These are phyloP conservation scores for Cryptococcus floricola DNA, from an alignment of 1,284 basidiomycete species.

Conservation along the genomic window DNA sequence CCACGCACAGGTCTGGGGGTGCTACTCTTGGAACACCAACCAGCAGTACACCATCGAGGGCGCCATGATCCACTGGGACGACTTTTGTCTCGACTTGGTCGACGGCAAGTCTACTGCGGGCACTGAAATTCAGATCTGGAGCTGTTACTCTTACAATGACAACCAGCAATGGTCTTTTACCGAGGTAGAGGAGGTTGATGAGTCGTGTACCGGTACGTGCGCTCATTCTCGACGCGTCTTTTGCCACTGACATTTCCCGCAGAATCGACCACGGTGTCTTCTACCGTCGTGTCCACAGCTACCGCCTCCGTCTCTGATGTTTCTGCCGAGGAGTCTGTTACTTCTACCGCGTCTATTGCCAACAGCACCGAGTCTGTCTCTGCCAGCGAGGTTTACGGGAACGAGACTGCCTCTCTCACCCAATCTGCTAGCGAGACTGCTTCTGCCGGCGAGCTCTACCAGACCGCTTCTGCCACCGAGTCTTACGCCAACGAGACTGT, in stretches of 20 bases:
- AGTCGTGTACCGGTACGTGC: conserved; percentile 15
- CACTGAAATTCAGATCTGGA: conserved; percentile 31
- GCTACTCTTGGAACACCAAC: conserved; percentile 33
- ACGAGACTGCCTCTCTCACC: conserved; percentile 3
- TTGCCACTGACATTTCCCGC: background rate
- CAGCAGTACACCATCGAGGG: conserved; percentile 29
- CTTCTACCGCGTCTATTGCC: background rate
- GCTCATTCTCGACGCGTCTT: background rate
- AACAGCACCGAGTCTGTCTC: conserved; percentile 1
- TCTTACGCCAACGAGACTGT: background rate
- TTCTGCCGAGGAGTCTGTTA: conserved; percentile 1
- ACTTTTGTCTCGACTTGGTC: conserved; percentile 31
- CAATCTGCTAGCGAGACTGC: background rate
- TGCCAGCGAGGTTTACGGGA: background rate
- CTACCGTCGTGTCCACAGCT: conserved; percentile 1
- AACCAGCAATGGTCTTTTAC: conserved; percentile 41
- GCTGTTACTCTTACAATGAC: conserved; percentile 28
- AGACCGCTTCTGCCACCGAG: background rate
- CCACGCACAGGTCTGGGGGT: conserved; percentile 37
- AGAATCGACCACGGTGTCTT: conserved; percentile 1
- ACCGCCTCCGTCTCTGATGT: conserved; percentile 3
- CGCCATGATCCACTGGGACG: conserved; percentile 30
- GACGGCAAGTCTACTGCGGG: conserved; percentile 25
- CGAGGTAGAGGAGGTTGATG: conserved; percentile 35
- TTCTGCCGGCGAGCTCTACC: conserved; percentile 4